Conservation (phyloP, 768 basidiomycete species). For the Calocera viscosa region DNA sequence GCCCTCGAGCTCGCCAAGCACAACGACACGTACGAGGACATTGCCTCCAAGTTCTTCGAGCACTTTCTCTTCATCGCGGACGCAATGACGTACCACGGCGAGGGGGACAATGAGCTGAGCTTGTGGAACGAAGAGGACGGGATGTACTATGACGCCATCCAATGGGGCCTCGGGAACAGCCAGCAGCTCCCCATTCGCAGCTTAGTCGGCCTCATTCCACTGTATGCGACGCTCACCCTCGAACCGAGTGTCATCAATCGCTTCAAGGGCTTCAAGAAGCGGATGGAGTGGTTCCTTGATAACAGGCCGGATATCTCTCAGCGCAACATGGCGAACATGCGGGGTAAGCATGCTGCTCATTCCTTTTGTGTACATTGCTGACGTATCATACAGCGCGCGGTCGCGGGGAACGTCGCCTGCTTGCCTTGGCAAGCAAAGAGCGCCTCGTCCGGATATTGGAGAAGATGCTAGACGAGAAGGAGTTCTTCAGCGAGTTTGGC, state of each 20-base stretch:
- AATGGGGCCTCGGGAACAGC: constrained; percentile 65
- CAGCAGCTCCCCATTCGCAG: constrained; percentile 90
- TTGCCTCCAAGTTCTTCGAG: constrained; percentile 97
- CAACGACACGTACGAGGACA: constrained; percentile 95
- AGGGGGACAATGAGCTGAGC: constrained; percentile 62
- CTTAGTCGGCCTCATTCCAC: constrained; percentile 93
- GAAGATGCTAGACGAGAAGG: constrained; percentile 95
- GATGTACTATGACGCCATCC: constrained; percentile 96
- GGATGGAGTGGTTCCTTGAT: constrained; percentile 97
- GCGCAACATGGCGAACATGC: constrained; percentile 95
- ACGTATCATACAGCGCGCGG: not conserved
- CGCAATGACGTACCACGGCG: constrained; percentile 80
- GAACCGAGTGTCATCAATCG: constrained; percentile 80
- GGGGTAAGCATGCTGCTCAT: constrained; percentile 36
- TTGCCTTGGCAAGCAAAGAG: constrained; percentile 88
- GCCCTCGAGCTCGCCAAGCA: constrained; percentile 96
- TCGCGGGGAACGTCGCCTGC: constrained; percentile 61
- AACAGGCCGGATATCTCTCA: constrained; percentile 77
- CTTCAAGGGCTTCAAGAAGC: constrained; percentile 96
- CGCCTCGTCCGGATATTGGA: constrained; percentile 75
- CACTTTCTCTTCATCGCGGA: constrained; percentile 98
- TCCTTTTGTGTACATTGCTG: not conserved
- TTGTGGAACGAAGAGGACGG: constrained; percentile 96
- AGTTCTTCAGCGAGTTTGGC: constrained; percentile 92
- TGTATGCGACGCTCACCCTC: constrained; percentile 87